Evolutionary conservation across 306 rosid genomes (phyloP), one percentile per base, ranked within the genome.

Genomic region (Acacia acuminata): DNA sequence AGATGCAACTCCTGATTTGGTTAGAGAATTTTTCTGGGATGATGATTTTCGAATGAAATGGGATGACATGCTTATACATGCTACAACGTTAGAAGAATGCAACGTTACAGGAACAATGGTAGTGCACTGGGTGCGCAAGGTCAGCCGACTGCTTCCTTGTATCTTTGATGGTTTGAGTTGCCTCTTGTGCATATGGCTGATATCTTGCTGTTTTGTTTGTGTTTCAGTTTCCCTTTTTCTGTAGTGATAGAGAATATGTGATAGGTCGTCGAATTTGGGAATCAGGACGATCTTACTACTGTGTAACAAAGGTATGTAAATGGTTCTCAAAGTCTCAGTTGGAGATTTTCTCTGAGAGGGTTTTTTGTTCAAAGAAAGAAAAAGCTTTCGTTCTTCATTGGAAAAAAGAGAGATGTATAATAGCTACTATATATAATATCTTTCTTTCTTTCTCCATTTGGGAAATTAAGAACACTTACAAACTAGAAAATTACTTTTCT

Each of bases 231-330:
- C 95, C 95, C 8, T 86, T 91, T 47, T 91, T 91, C 75, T 89
- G 90, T 82, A 91, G 89, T 82, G 91, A 91, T 64, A 88, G 93
- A 82, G 93, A 91, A 63, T 91, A 91, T 87, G 75, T 91, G 70
- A 89, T 91, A 13, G 95, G 93, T 65, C 86, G 93, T 2, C 88
- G 91, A 71, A 89, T 91, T 65, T 91, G 93, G 93, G 87, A 88
- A 64, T 84, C 89, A 0, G 92, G 88, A 32, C 61, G 81, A 30
- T 22, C 78, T 38, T 91, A 89, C 79, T 89, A 89, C 75, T 91
- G 91, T 10, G 88, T 91, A 34, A 91, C 95, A 0, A 89, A 89
- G 95, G 95, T 91, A 87, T 36, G 77, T 9, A 30, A 30, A 51
- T 32, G 45, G 25, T 15, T 47, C 65, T 32, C 45, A 20, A 47